Evolutionary conservation across 192 early-diverging fungal species (phyloP).

Genomic region (Obelidium mucronatum): DNA sequence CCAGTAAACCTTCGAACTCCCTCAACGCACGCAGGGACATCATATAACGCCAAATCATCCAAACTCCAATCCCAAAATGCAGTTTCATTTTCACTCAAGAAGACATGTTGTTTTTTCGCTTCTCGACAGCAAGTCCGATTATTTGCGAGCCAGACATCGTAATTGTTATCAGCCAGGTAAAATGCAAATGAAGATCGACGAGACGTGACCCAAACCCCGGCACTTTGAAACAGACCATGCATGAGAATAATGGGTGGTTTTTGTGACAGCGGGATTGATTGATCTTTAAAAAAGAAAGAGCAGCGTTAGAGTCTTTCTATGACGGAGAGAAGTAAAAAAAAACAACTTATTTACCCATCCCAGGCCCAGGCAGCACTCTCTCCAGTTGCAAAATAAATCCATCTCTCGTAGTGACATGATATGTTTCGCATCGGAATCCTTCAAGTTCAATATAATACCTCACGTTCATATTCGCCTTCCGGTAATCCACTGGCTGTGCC

Average conservation of each 20-base stretch:
- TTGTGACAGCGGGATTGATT: conserved; percentile 6
- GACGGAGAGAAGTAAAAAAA: not conserved
- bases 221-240: conserved; percentile 49
- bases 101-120: conserved; percentile 32
- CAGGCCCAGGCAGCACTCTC: conserved; percentile 1
- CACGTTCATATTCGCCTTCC: conserved; percentile 12
- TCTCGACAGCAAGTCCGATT: conserved; percentile 22
- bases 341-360: not conserved
- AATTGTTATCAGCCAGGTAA: conserved; percentile 37
- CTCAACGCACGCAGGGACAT: conserved; percentile 43
- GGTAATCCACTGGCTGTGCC: not conserved
- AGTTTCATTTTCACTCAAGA: conserved; percentile 6
- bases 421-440: conserved; percentile 24
- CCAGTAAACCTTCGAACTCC: conserved; percentile 29
- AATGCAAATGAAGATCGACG: conserved; percentile 37
- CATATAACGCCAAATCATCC: conserved; percentile 44
- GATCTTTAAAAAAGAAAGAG: not conserved
- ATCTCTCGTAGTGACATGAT: conserved; percentile 24
- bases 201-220: conserved; percentile 42
- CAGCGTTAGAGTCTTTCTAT: not conserved
- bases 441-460: conserved; percentile 23
- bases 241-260: conserved; percentile 42
- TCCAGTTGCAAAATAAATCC: conserved; percentile 28
- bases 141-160: conserved; percentile 52
- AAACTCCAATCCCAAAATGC: conserved; percentile 47